Evolutionary conservation across 2,329 filamentous ascomycete species (phyloP), one percentile per base, ranked within the genome.

Genomic region (Endocalyx cinctus): DNA sequence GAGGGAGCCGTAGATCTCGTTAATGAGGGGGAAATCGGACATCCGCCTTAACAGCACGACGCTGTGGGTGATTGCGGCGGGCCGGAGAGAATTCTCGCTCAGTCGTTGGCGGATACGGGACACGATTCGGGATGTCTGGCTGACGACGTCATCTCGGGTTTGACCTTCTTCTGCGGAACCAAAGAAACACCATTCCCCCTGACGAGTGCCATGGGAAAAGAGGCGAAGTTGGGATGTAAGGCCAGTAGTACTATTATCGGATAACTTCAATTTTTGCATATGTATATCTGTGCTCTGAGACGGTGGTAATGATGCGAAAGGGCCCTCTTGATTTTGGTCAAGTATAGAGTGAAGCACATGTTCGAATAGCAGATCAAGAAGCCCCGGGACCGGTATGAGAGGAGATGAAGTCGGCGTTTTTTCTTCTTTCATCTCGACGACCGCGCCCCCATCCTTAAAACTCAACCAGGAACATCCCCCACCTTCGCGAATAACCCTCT

Each of bases 381-480:
- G 45, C 5, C 63, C 67, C 2, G 88, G 88, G 26, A 73, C 69
- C 35, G 77, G 68, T 36, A 79, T 55, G 6, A 20, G 29, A 8
- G 20, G 20, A n/a, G 8, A 8, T 8, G 20, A 8, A n/a, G 20
- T 23, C n/a, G n/a, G n/a, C n/a, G n/a, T n/a, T n/a, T n/a, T 33
- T 27, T 39, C 39, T 10, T 31, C 40, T 46, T 72, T 73, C 14
- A 64, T 60, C 38, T 65, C 58, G 41, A 84, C 65, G 33, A 53
- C 68, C 10, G 82, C 81, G 8, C 67, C 62, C 12, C 56, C 62
- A 40, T 94, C 67, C n/a, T n/a, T n/a, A n/a, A n/a, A n/a, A 50
- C 67, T 76, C 46, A 92, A 55, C 70, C 82, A 85, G n/a, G 78
- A 77, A 35, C 79, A 84, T 8, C 89, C 90, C 6, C 86, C 89